These are phyloP conservation scores for Sordariomycetes sp. DNA, from an alignment of 2,329 filamentous ascomycete species.

Conservation along the genomic window DNA sequence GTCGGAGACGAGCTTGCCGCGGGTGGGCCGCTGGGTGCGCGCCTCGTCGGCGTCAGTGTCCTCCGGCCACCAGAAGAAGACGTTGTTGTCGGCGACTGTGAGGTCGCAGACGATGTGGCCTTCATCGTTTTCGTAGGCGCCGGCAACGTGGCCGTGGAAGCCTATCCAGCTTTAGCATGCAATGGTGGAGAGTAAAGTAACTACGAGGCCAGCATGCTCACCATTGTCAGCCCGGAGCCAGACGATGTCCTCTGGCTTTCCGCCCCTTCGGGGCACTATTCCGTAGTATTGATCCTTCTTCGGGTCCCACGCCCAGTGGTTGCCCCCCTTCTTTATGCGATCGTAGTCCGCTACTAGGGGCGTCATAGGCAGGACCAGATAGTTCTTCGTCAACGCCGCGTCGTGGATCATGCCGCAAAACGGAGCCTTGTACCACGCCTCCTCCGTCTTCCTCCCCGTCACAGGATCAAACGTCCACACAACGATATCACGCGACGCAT, in stretches of 20 bases:
- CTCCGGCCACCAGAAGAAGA: slow-evolving; percentile 34
- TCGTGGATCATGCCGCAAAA: slow-evolving; percentile 43
- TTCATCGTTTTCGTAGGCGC: slow-evolving; percentile 34
- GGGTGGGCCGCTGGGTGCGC: not conserved
- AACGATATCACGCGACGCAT: slow-evolving; percentile 30
- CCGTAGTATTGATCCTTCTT: slow-evolving; percentile 45
- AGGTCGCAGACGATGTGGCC: slow-evolving; percentile 33
- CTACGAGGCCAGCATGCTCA: slow-evolving; percentile 14
- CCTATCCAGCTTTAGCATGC: slow-evolving; percentile 13
- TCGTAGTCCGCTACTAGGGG: slow-evolving; percentile 33
- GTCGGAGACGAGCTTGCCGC: not conserved
- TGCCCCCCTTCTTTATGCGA: slow-evolving; percentile 30
- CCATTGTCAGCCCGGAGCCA: slow-evolving; percentile 42
- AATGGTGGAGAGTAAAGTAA: not conserved
- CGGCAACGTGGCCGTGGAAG: slow-evolving; percentile 35
- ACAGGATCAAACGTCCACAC: slow-evolving; percentile 31
- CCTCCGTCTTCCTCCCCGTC: slow-evolving; percentile 29
- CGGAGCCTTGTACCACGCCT: slow-evolving; percentile 36
- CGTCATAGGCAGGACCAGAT: slow-evolving; percentile 33
- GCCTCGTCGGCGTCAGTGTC: slow-evolving; percentile 10
- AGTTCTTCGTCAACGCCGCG: slow-evolving; percentile 34
- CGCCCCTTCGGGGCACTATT: slow-evolving; percentile 37
- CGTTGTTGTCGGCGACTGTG: slow-evolving; percentile 29
- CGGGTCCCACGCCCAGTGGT: slow-evolving; percentile 42
- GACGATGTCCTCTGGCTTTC: slow-evolving; percentile 37